Evolutionary conservation across 257 asterid genomes (phyloP).

Genomic region (Nicotiana undulata): DNA sequence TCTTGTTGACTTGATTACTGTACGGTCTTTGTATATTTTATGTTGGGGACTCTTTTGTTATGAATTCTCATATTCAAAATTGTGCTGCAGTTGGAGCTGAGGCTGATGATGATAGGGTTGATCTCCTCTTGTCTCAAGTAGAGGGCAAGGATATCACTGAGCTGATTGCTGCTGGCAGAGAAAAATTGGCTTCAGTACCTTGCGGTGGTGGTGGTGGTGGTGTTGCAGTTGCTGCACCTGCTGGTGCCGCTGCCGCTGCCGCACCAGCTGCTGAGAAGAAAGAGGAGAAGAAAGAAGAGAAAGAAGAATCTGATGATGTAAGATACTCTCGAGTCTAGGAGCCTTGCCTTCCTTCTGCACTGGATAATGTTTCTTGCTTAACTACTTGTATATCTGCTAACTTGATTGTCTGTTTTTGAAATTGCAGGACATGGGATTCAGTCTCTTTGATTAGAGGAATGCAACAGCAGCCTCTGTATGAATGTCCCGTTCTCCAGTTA

Average conservation of each 20-base stretch:
- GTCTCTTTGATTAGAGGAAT: slow-evolving; percentile 5
- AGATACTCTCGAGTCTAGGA: background rate
- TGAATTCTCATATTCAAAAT: background rate
- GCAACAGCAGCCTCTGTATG: background rate
- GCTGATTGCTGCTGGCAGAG: slow-evolving; percentile 12
- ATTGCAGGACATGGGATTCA: slow-evolving; percentile 12
- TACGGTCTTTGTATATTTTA: background rate
- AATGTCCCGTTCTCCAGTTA: background rate
- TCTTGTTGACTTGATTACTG: background rate
- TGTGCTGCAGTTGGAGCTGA: slow-evolving; percentile 19
- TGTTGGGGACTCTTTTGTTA: background rate
- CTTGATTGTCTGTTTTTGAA: background rate
- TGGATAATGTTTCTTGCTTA: background rate
- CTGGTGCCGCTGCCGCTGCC: slow-evolving; percentile 3
- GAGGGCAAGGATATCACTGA: slow-evolving; percentile 38
- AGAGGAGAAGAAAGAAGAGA: slow-evolving; percentile 3
- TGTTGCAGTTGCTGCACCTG: slow-evolving; percentile 8
- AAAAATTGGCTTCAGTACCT: slow-evolving; percentile 12
- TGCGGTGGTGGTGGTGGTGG: slow-evolving; percentile 10
- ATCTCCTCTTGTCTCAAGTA: slow-evolving; percentile 27
- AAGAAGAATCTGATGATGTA: slow-evolving; percentile 5
- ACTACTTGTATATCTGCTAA: background rate
- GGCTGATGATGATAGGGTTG: slow-evolving; percentile 32
- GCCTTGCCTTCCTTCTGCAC: background rate
- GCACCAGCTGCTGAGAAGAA: slow-evolving; percentile 2